These are phyloP conservation scores for Candida pseudoglaebosa DNA, from an alignment of 805 yeast species.

Conservation along the genomic window DNA sequence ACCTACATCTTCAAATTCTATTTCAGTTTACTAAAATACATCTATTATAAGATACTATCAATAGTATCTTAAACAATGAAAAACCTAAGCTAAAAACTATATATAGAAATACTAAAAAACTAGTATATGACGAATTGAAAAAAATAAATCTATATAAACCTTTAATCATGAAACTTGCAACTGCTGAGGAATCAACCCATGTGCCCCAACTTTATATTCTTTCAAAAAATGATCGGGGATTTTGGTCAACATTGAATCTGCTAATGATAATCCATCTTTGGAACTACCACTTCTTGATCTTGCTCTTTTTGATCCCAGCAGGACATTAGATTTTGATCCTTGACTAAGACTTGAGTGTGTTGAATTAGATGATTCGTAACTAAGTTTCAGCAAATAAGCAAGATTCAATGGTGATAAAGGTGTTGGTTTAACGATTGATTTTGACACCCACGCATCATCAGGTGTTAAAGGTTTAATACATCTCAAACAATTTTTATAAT, in stretches of 20 bases:
- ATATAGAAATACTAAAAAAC: neutral
- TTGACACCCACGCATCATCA: conserved; percentile 54
- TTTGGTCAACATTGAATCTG: conserved; percentile 23
- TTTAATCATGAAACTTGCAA: neutral
- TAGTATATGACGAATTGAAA: neutral
- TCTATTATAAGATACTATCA: too few relatives aligned
- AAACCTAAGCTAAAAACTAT: too few relatives aligned
- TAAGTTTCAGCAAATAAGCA: conserved; percentile 16
- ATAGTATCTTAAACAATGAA: too few relatives aligned
- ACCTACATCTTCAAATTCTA: too few relatives aligned
- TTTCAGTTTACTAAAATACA: neutral
- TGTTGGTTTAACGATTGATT: conserved; percentile 38
- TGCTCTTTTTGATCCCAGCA: neutral
- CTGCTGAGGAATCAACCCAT: conserved; percentile 32
- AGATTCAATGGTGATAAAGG: conserved; percentile 25
- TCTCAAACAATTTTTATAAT: conserved; percentile 49
- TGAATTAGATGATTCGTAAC: conserved; percentile 10
- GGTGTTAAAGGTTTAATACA: conserved; percentile 52
- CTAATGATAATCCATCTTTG: conserved; percentile 18
- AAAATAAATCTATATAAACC: neutral
- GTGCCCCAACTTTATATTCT: conserved; percentile 33
- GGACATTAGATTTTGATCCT: neutral
- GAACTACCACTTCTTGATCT: conserved; percentile 13
- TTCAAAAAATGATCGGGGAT: conserved; percentile 30
- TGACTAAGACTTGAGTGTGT: neutral